Base-by-base conservation (phyloP, 495 filamentous ascomycete species). In the Penicillium silybi region DNA sequence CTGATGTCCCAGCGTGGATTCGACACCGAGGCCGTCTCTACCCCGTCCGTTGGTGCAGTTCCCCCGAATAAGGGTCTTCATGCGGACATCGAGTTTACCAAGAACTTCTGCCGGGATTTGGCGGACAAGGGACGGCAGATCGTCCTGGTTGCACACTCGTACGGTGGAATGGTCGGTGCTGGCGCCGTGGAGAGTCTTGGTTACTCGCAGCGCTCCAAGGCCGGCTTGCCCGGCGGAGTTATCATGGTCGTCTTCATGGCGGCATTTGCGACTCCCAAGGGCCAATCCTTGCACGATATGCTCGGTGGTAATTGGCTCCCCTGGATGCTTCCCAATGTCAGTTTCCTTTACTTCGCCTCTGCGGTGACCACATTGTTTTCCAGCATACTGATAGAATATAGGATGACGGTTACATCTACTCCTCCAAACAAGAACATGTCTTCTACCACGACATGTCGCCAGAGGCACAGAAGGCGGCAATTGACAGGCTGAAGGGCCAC, bases 131-230 rank as follows among this genome's bases (percentile, higher is more conserved):
- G 55, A 25, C 22, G 42, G 8, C 23, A 37, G 37, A 22, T 65
- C 11, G 46, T 67, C 35, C 44, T 80, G 10, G 74, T 79, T 0
- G 58, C 65, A 41, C 77, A 81, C 53, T 68, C 63, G 4, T 69
- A 69, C 54, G 62, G 69, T 20, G 70, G 75, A 10, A 44, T 72
- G 18, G 64, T 73, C 23, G 68, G 71, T 17, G 59, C 62, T 6
- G 68, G 70, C 23, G 77, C 75, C n/a, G 52, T 72, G 4, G 58
- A 71, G 46, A 72, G 69, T 10, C 57, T 79, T 4, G 66, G 58
- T 29, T 70, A 69, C 18, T 39, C 35, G 4, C 53, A 69, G 32
- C 64, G 75, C 41, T 19, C 40, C 15, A 20, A 53, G 23, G 50
- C 58, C 16, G 70, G 70, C 1, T 46, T 62, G 6, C 45, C 44